Percentiles rank a stretch among this genome's conserved stretches.
phyloP scores from a whole-genome alignment of 192 early-diverging fungal genomes.

The Mortierella antarctica region DNA sequence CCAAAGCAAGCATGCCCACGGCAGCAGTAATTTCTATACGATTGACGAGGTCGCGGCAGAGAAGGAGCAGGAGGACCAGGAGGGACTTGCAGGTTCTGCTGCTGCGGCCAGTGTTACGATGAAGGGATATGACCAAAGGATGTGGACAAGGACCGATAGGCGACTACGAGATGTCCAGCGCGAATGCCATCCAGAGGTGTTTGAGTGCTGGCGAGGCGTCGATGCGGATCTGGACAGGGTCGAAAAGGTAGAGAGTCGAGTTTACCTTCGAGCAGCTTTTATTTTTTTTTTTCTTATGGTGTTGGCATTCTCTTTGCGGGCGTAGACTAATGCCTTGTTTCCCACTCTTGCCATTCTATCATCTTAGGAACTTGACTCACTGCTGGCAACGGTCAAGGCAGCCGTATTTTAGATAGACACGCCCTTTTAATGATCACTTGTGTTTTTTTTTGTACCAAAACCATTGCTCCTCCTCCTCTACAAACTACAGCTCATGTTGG shows the following conservation, averaged over 20 bases:
- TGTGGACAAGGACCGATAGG: constrained; percentile 36
- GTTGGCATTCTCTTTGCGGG: too few relatives aligned
- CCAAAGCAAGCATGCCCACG: not conserved
- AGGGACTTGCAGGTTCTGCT: not conserved
- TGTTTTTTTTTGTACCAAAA: not conserved
- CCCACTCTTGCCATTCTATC: not conserved
- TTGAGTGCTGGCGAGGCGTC: constrained; percentile 47
- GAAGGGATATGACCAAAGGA: constrained; percentile 22
- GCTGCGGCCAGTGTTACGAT: not conserved
- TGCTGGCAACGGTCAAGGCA: constrained; percentile 49
- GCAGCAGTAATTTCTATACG: constrained; percentile 11
- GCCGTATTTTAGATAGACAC: constrained; percentile 30
- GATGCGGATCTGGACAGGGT: constrained; percentile 52
- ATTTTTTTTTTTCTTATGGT: not conserved
- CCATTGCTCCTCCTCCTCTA: not conserved
- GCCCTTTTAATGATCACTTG: not conserved
- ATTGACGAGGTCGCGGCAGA: not conserved
- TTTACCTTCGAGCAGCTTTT: not conserved
- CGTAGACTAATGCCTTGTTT: not conserved
- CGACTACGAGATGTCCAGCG: constrained; percentile 30
- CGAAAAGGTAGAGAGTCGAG: constrained; percentile 28
- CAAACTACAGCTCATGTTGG: constrained; percentile 34
- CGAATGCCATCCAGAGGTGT: constrained; percentile 51
- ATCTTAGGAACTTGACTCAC: constrained; percentile 35
- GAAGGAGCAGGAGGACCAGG: constrained; percentile 10